phyloP scores from a whole-genome alignment of 2,329 filamentous ascomycete genomes.

The Aspergillus pseudoglaucus region DNA sequence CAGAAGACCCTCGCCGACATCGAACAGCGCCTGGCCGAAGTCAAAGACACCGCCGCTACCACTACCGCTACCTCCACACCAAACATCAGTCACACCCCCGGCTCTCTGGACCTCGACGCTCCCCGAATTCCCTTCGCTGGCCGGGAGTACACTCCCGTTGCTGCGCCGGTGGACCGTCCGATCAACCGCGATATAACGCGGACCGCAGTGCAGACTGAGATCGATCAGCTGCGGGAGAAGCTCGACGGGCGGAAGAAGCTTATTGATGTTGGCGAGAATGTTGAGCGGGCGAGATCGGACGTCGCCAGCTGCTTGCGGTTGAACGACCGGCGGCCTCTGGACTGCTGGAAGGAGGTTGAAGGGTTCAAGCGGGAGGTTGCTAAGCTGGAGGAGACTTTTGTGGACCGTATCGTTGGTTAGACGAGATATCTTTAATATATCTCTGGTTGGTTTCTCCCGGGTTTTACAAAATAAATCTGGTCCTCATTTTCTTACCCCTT shows the following conservation, averaged over 20 bases:
- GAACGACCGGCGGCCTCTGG: constrained; percentile 79
- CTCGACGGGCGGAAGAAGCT: constrained; percentile 56
- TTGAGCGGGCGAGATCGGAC: constrained; percentile 67
- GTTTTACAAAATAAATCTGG: background rate
- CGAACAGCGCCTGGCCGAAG: constrained; percentile 52
- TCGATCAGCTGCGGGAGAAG: constrained; percentile 51
- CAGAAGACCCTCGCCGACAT: constrained; percentile 61
- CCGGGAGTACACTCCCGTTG: constrained; percentile 25
- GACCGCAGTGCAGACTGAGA: constrained; percentile 51
- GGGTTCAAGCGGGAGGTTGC: constrained; percentile 84
- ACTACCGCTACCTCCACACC: constrained; percentile 17
- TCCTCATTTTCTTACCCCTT: background rate
- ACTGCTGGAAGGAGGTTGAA: constrained; percentile 93
- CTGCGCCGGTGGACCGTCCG: constrained; percentile 12
- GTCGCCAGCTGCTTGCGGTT: constrained; percentile 74
- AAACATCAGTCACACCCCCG: constrained; percentile 16
- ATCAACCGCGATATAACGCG: constrained; percentile 43
- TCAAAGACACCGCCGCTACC: constrained; percentile 27
- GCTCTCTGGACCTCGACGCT: constrained; percentile 34
- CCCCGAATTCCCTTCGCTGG: constrained; percentile 39
- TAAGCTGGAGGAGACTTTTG: constrained; percentile 77
- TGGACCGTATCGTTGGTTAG: constrained; percentile 62
- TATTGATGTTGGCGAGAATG: constrained; percentile 59
- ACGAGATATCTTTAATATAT: background rate
- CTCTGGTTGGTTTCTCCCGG: background rate